These are phyloP conservation scores for Trichosporon asahii DNA, from an alignment of 1,284 basidiomycete species.

Conservation along the genomic window DNA sequence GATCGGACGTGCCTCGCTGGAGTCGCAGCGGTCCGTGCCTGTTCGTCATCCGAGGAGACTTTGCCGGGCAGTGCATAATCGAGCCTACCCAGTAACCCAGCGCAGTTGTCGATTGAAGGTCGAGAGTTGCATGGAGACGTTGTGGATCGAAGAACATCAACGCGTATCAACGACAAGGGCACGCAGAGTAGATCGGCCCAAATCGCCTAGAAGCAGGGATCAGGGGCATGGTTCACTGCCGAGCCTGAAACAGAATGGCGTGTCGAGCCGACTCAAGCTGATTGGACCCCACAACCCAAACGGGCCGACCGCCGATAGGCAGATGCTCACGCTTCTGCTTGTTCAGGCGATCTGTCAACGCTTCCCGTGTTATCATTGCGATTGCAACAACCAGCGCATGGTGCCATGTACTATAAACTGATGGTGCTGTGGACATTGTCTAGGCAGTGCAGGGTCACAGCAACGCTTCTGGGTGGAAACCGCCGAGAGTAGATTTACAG, in stretches of 20 bases:
- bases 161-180: no score
- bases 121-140: no score
- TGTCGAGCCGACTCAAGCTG: neutral
- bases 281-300: neutral
- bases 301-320: neutral
- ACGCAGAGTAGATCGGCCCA: neutral
- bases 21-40: neutral
- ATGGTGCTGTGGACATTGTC: no score
- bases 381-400: no score
- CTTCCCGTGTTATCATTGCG: no score
- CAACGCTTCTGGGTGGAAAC: neutral
- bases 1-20: neutral
- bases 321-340: no score
- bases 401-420: no score
- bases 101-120: no score
- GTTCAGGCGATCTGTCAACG: no score
- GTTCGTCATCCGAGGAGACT: neutral
- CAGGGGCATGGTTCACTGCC: neutral
- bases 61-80: neutral
- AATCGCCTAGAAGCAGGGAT: neutral
- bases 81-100: neutral
- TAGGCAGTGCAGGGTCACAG: neutral
- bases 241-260: neutral
- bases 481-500: neutral
- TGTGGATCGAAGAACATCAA: no score